Percentiles rank a stretch among this genome's conserved stretches.
These are phyloP conservation scores for Neospora caninum DNA, from an alignment of 169 alveolate genomes.

Conservation along the genomic window DNA sequence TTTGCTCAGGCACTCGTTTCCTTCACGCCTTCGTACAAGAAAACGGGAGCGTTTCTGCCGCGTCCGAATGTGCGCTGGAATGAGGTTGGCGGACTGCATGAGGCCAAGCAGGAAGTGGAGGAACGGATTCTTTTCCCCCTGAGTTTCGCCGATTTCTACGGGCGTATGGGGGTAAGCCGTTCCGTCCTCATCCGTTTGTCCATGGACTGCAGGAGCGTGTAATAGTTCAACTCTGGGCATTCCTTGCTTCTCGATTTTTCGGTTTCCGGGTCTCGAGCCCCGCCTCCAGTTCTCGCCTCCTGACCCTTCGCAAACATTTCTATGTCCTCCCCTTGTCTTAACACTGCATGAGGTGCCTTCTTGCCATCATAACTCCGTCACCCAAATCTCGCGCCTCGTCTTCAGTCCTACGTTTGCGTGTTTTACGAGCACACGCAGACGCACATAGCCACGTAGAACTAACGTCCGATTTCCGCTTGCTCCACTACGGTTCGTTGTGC, in stretches of 20 bases:
- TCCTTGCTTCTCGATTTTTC: neutral
- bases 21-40: slow-evolving; percentile 1
- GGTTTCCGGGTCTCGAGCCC: neutral
- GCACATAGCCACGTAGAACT: too few species aligned
- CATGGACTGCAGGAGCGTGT: slow-evolving; percentile 9
- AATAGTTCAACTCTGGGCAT: neutral
- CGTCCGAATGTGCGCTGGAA: slow-evolving; percentile 66
- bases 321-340: too few species aligned
- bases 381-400: too few species aligned
- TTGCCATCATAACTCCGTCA: too few species aligned
- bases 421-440: too few species aligned
- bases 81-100: slow-evolving; percentile 68
- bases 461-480: too few species aligned
- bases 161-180: slow-evolving; percentile 25
- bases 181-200: neutral
- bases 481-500: too few species aligned
- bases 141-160: slow-evolving; percentile 20
- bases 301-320: too few species aligned
- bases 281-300: too few species aligned
- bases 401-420: too few species aligned
- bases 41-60: slow-evolving; percentile 17
- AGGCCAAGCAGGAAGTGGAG: slow-evolving; percentile 62
- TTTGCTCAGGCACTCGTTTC: neutral
- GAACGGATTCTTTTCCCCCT: slow-evolving; percentile 69
- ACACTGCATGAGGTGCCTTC: too few species aligned